Percentiles rank a stretch among this genome's conserved stretches.
Conservation (phyloP, 306 rosid species). For the Malus sieversii region DNA sequence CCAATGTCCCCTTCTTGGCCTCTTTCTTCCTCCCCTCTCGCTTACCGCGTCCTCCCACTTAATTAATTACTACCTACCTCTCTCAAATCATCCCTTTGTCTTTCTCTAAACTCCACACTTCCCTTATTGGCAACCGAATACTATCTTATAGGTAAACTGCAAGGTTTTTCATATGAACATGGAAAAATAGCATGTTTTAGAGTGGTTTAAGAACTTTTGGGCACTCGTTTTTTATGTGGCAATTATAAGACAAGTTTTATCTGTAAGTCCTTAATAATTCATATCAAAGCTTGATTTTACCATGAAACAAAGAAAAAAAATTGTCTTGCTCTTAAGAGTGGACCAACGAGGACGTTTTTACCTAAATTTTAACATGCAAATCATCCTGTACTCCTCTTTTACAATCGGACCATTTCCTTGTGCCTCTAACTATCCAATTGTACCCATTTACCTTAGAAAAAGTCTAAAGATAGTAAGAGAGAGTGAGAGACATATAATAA, state of each 20-base stretch:
- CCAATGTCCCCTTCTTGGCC: slow-evolving; percentile 37
- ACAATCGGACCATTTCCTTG: neutral
- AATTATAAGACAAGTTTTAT: too few relatives aligned
- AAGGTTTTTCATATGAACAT: too few relatives aligned
- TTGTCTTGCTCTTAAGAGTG: too few relatives aligned
- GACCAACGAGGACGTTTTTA: too few relatives aligned
- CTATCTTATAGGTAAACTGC: too few relatives aligned
- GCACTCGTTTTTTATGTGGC: too few relatives aligned
- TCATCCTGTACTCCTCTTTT: neutral
- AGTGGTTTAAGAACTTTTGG: too few relatives aligned
- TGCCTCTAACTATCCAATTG: neutral
- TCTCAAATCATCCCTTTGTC: neutral
- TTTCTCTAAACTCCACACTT: neutral
- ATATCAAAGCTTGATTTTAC: too few relatives aligned
- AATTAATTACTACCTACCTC: neutral
- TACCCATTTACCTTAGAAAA: neutral
- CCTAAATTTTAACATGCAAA: neutral
- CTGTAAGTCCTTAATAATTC: too few relatives aligned
- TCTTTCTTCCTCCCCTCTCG: neutral
- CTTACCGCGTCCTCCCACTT: neutral
- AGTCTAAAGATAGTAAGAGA: neutral
- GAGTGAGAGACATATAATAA: neutral
- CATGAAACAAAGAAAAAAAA: too few relatives aligned
- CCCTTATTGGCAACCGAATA: neutral
- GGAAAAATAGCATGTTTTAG: too few relatives aligned